Base-by-base conservation (phyloP, 768 basidiomycete species). In the Strobilomyces echinocephalus region DNA sequence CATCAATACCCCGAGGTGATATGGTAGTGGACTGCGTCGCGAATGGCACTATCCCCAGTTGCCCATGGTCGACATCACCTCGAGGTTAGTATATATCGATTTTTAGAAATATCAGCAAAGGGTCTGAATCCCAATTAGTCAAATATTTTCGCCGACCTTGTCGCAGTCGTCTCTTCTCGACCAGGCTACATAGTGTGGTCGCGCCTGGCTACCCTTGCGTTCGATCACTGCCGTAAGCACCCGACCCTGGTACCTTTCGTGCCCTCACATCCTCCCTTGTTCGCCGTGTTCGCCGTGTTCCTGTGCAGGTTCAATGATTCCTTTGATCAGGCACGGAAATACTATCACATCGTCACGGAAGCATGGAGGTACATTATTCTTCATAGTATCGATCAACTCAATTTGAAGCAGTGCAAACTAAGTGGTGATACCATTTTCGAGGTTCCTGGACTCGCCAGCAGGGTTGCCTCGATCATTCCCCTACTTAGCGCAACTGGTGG, bases 161-260 rank as follows among this genome's bases (percentile, higher is more conserved):
- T 24, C 24, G 24, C 24, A 36, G 15, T 14, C 9, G 51, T 56
- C n/a, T 53, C 55, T 20, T 58, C 55, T 30, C 49, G 24, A 21
- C 39, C 60, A 14, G 52, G 52, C 26, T 24, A 24, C 24, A 24
- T 62, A 57, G 60, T 59, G 60, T 36, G 44, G 50, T 18, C 30
- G 31, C 8, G 46, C 18, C 33, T 61, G 60, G 50, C 57, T 57
- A 6, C 50, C 48, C 20, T 24, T 62, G 44, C 44, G 21, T 24
- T 59, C 57, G 4, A 35, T 62, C 41, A 33, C 11, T 18, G 16
- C 20, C 16, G 21, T 28, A 7, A 57, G 53, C 49, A 3, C 34
- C 48, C 31, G 39, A 12, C 20, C 7, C 36, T 7, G 30, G 30
- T 30, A 4, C 0, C 11, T 18, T 8, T 28, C 34, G 14, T 20